phyloP scores from a whole-genome alignment of 176 grass and related monocot species.

The Triticum turgidum region DNA sequence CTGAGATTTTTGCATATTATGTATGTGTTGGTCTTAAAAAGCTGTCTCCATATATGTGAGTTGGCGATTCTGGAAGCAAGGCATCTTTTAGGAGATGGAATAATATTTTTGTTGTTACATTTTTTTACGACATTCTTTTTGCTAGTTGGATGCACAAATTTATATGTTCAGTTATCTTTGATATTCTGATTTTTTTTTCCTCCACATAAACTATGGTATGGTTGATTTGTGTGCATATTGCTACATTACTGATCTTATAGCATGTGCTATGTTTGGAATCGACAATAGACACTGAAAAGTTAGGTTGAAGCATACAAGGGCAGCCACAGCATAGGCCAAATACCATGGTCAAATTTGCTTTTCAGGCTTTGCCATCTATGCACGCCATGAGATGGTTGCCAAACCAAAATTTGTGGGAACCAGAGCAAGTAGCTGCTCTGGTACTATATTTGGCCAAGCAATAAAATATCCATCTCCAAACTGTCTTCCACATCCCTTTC shows the following conservation, averaged over 20 bases:
- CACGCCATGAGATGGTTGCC: background rate
- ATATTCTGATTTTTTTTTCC: background rate
- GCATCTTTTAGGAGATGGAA: background rate
- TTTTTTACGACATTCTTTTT: background rate
- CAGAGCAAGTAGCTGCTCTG: background rate
- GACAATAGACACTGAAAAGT: background rate
- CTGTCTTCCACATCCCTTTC: background rate
- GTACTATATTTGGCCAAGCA: background rate
- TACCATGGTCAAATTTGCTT: background rate
- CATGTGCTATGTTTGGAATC: background rate
- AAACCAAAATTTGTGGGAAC: background rate
- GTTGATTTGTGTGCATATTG: background rate
- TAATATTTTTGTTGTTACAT: background rate
- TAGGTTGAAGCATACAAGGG: background rate
- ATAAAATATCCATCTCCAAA: background rate
- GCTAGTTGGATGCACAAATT: background rate
- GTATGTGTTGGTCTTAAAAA: background rate
- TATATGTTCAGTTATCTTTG: background rate
- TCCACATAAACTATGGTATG: background rate
- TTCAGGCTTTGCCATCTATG: background rate
- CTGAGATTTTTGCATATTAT: background rate
- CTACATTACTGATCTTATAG: background rate
- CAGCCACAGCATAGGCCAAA: background rate
- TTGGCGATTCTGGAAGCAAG: background rate
- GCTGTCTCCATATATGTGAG: background rate